Evolutionary conservation across 2,329 filamentous ascomycete genomes (phyloP).

Genomic region (Diplodia seriata): DNA sequence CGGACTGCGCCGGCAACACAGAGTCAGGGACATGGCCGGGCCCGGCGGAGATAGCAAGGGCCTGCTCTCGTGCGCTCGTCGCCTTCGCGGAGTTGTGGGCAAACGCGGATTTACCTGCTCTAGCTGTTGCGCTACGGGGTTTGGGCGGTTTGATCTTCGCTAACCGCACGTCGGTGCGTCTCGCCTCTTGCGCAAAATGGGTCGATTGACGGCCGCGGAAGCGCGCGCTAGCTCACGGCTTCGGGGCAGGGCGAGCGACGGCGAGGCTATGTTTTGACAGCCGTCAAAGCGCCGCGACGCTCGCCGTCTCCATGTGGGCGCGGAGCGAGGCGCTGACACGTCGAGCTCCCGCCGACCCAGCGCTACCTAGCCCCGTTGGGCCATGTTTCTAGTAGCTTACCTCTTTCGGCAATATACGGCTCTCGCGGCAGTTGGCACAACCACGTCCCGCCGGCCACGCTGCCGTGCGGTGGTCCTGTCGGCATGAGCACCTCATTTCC

Average conservation of each 20-base stretch:
- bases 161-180: constrained; percentile 29
- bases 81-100: constrained; percentile 12
- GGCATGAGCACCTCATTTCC: constrained; percentile 15
- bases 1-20: constrained; percentile 6
- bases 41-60: constrained; percentile 6
- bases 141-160: constrained; percentile 22
- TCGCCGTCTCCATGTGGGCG: neutral
- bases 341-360: neutral
- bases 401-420: constrained; percentile 20
- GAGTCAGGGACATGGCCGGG: constrained; percentile 10
- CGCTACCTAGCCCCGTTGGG: constrained; percentile 1
- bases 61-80: constrained; percentile 9
- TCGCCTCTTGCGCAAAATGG: constrained; percentile 21
- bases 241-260: neutral
- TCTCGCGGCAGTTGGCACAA: neutral
- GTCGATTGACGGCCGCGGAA: constrained; percentile 12
- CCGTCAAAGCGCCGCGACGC: constrained; percentile 7
- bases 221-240: constrained; percentile 19
- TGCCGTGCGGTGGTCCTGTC: neutral
- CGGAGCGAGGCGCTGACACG: constrained; percentile 8
- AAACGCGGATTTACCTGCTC: constrained; percentile 14
- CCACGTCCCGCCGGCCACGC: neutral
- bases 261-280: constrained; percentile 5
- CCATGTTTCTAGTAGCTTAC: constrained; percentile 20
- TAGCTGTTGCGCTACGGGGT: constrained; percentile 24